Percentiles rank a stretch among this genome's conserved stretches.
These are phyloP conservation scores for Sugiyamaella lignohabitans DNA, from an alignment of 805 yeast species.

Conservation along the genomic window DNA sequence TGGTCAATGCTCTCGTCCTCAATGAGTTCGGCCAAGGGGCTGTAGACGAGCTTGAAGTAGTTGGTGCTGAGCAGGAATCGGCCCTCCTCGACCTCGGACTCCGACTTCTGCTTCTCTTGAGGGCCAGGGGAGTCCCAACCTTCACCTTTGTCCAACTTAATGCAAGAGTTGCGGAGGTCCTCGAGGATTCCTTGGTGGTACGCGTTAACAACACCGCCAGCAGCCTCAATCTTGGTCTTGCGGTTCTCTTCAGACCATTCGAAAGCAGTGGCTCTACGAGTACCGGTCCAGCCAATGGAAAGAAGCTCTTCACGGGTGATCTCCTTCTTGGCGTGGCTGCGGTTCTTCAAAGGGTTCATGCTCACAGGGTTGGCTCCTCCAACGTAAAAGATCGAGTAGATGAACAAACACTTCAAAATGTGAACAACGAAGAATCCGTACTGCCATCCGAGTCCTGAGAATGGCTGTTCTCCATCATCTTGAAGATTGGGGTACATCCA, in stretches of 20 bases:
- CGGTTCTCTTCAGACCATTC: conserved; percentile 69
- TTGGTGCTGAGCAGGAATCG: background rate
- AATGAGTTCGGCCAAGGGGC: conserved; percentile 5
- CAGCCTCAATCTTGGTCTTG: conserved; percentile 52
- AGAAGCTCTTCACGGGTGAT: conserved; percentile 42
- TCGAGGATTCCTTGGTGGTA: conserved; percentile 65
- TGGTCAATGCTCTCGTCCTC: conserved; percentile 6
- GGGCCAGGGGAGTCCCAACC: conserved; percentile 46
- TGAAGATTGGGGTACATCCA: conserved; percentile 36
- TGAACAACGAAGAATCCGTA: conserved; percentile 68
- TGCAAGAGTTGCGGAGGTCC: conserved; percentile 50
- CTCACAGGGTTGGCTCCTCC: conserved; percentile 78
- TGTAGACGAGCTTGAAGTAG: conserved; percentile 6
- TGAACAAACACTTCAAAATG: conserved; percentile 47
- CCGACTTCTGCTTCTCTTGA: conserved; percentile 12
- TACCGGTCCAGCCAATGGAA: conserved; percentile 90
- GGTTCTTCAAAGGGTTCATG: conserved; percentile 34
- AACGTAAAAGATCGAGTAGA: conserved; percentile 52
- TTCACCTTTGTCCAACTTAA: conserved; percentile 65
- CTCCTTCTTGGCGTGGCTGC: conserved; percentile 11
- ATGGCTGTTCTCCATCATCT: conserved; percentile 41
- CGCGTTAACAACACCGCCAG: conserved; percentile 68
- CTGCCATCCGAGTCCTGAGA: conserved; percentile 42
- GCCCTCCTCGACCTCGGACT: conserved; percentile 12
- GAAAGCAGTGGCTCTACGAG: conserved; percentile 62